Percentiles rank a stretch among this genome's conserved stretches.
Evolutionary conservation across 495 filamentous ascomycete species (phyloP).

Genomic region (Annulohypoxylon maeteangense): DNA sequence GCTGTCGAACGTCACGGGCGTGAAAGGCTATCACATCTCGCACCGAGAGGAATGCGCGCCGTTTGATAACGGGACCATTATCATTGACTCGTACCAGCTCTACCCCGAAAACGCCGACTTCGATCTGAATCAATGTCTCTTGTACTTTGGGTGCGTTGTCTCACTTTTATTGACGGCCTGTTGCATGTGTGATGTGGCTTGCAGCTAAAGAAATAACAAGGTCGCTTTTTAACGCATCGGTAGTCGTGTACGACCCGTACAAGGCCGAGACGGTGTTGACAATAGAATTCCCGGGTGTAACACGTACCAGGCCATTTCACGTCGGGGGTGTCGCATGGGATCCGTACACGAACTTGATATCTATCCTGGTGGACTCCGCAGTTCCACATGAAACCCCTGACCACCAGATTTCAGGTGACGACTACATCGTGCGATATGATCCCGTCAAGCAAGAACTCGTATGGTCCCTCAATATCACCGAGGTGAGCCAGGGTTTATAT

Average conservation of each 20-base stretch:
- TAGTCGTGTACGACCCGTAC: conserved; percentile 51
- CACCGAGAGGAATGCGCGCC: conserved; percentile 39
- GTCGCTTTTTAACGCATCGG: conserved; percentile 40
- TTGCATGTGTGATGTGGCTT: background rate
- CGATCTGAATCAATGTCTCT: conserved; percentile 45
- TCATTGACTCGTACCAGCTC: conserved; percentile 49
- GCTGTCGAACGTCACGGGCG: conserved; percentile 4
- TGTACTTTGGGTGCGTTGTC: conserved; percentile 41
- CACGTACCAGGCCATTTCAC: conserved; percentile 45
- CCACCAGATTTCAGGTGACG: conserved; percentile 44
- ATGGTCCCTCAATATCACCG: conserved; percentile 48
- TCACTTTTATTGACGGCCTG: background rate
- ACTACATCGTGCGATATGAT: conserved; percentile 44
- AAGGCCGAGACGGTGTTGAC: conserved; percentile 40
- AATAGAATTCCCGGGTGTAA: conserved; percentile 44
- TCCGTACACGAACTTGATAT: conserved; percentile 43
- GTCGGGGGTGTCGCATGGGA: conserved; percentile 50
- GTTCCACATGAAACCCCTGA: conserved; percentile 43
- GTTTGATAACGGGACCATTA: conserved; percentile 45
- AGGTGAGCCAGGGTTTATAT: conserved; percentile 37
- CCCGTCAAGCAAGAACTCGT: conserved; percentile 20
- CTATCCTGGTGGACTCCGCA: conserved; percentile 49
- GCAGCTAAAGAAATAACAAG: conserved; percentile 17
- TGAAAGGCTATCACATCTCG: conserved; percentile 12
- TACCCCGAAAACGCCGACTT: conserved; percentile 55